Base-by-base conservation (phyloP, 306 rosid species). In the Lablab purpureus region DNA sequence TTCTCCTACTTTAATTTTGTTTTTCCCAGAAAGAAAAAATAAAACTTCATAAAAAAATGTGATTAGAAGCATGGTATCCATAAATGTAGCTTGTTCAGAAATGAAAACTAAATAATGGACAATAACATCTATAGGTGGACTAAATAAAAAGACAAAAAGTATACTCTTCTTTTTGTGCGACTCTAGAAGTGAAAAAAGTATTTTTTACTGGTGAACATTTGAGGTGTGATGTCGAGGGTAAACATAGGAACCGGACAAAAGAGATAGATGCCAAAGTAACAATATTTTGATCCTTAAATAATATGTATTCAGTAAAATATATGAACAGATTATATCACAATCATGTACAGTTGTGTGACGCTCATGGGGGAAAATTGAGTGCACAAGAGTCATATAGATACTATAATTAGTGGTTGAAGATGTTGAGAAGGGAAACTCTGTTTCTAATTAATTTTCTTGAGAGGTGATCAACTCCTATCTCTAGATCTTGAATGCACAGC, bases 351-450 rank as follows among this genome's bases (percentile, higher is more conserved):
- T 45, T 64, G 11, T 70, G 74, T 71, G 59, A 66, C 65, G 34
- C 79, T 77, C 75, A 34, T 18, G 23, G 73, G 27, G 67, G 11
- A 73, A 72, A 78, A 65, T 65, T 78, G 83, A 83, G 80, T 65
- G 50, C 56, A 34, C 55, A 37, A 67, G 25, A 30, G 3, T 23
- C 13, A 15, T 40, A 47, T 47, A 17, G 19, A 51, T 58, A 25
- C 51, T 58, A 25, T 34, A 50, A 21, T 80, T 69, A 74, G 74
- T 82, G 79, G 71, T 75, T 80, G 22, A 83, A 63, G 51, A 83
- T 73, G 75, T 86, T 80, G n/a, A 80, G 83, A 72, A 86, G 76
- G 36, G 83, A 58, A 76, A 83, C 81, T 47, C 71, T 77, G 41
- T 73, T 86, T 67, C 68, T 67, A 7, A 76, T 73, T 65, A 87